Evolutionary conservation across 441 rosid species (phyloP), one percentile per base, ranked within the genome.

Genomic region (Jatropha multifida): DNA sequence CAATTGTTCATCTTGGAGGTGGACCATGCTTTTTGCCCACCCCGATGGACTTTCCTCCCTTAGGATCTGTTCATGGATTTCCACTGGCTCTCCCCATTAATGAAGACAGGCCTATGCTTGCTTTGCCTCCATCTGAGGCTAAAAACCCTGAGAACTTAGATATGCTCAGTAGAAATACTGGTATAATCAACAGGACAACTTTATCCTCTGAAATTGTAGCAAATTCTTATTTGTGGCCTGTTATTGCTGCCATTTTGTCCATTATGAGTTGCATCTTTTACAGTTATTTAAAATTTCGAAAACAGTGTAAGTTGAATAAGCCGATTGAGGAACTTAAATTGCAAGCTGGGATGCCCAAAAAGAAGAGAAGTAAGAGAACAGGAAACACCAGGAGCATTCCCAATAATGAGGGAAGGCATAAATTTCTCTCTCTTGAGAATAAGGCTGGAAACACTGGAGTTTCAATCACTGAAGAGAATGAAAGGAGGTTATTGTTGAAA

Each of bases 341-440:
- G 27, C 86, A 84, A 68, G 69, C 69, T 41, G 82, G 69, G 55
- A 69, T 72, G 52, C 69, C 92, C 20, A 88, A 87, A 84, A 90
- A 85, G 92, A 94, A 87, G 84, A 94, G 85, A 79, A 9, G 80
- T 65, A 87, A 82, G 83, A 90, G 82, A 87, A 77, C 86, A 54
- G 91, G 88, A 74, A 85, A 78, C 79, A 68, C 60, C 72, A 91
- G 82, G 83, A 82, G 72, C 17, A 74, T 61, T 81, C 77, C 83
- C 41, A 86, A 74, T 70, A 83, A 77, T 46, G 86, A 82, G 77
- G 82, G 76, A 75, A 83, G 48, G 66, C 83, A 71, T 65, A 80
- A 75, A 49, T 27, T 54, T 51, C 51, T 67, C n/a, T 73, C 79
- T 15, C 38, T 67, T 72, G 91, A 74, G 82, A 77, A 76, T 38